Conservation (phyloP, 164 flowering plant species). For the Pachysandra terminalis region DNA sequence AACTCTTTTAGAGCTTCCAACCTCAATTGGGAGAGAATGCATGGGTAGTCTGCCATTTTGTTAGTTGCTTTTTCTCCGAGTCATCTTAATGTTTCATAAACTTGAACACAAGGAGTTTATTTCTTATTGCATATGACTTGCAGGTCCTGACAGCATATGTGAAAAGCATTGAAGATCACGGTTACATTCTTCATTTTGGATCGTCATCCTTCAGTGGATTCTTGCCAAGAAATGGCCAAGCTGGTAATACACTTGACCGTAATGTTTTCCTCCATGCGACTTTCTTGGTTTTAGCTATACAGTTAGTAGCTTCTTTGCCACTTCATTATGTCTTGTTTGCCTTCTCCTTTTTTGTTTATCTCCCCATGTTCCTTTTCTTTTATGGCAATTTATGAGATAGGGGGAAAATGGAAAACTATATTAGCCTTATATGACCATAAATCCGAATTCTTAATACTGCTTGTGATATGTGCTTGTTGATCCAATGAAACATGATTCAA, state of each 20-base stretch:
- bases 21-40: too few relatives aligned
- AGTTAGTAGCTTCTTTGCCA: not conserved
- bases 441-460: too few relatives aligned
- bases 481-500: too few relatives aligned
- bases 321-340: not conserved
- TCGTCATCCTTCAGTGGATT: slow-evolving; percentile 71
- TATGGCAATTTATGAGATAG: too few relatives aligned
- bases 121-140: not conserved
- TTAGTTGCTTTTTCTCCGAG: not conserved
- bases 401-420: not conserved
- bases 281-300: not conserved
- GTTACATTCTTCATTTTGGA: slow-evolving; percentile 92
- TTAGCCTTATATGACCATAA: too few relatives aligned
- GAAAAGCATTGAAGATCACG: slow-evolving; percentile 97
- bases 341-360: not conserved
- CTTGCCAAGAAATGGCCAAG: slow-evolving; percentile 44
- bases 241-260: slow-evolving; percentile 30
- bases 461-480: too few relatives aligned
- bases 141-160: slow-evolving; percentile 85
- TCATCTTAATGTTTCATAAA: not conserved
- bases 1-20: too few relatives aligned
- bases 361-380: not conserved
- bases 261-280: not conserved
- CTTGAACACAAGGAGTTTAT: not conserved
- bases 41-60: too few relatives aligned